Base-by-base conservation (phyloP, 1,284 basidiomycete genomes). In the Naganishia cerealis region DNA sequence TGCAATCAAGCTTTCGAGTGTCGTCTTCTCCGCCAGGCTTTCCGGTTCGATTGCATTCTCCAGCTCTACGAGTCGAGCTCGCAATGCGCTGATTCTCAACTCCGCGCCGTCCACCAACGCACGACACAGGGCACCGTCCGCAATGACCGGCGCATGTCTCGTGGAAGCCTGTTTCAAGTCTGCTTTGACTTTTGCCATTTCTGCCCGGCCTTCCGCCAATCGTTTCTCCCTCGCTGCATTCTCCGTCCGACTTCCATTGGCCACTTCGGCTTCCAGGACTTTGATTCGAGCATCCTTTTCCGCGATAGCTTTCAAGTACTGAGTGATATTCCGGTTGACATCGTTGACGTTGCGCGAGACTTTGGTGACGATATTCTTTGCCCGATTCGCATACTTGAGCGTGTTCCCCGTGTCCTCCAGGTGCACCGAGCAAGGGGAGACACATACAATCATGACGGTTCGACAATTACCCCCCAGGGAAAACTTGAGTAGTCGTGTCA, bases 361-460 rank as follows among this genome's bases (percentile, higher is more conserved):
- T 78, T 92, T 94, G 52, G 93, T 97, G 84, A 94, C 94, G 82
- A 98, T 96, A 82, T 94, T 92, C 70, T 95, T 95, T 24, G 94
- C 94, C 57, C 92, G 88, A 76, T 98, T 93, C 16, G 94, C 94
- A 79, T 96, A 98, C 67, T 94, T 84, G 55, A 98, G 88, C 0
- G 94, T 96, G 78, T 98, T 98, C 78, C 95, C 92, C 36, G 94
- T 97, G 78, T 98, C 94, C 77, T 97, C 94, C 76, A 96, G 95
- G 80, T 98, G 93, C 39, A 86, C 86, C 48, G 92, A 94, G 18
- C 92, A 92, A 0, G 94, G 94, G 1, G 93, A 93, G 65, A 98
- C 85, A 79, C 94, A 97, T 67, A 97, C 94, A 71, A 97, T 92
- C 92, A 95, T 94, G 76, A 95, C 92, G 0, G 94, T 98, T 81